A percentile compares a stretch with the other conserved stretches of the same genome.
phyloP scores from a whole-genome alignment of 2,329 filamentous ascomycete genomes.

The Apiospora pterosperma region DNA sequence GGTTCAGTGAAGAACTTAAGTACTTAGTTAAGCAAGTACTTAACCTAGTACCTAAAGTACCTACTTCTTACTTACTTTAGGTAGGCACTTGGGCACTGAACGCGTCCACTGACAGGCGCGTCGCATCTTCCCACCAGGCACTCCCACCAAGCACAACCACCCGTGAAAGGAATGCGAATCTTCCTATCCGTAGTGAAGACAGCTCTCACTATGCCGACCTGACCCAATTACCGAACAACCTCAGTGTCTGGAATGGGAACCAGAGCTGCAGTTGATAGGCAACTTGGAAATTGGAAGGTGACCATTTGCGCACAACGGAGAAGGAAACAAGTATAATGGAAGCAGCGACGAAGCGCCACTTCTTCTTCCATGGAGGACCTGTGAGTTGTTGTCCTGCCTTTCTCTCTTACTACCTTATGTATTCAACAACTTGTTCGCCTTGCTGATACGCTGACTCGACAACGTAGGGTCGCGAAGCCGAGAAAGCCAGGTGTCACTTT shows the following conservation, averaged over 20 bases:
- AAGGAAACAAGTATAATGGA: conserved; percentile 36
- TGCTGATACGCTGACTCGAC: not conserved
- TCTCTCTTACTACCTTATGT: not conserved
- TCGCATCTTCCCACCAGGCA: not conserved
- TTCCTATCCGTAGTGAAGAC: not conserved
- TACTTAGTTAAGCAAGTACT: no score
- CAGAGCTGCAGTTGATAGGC: not conserved
- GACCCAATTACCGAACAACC: not conserved
- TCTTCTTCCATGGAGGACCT: conserved; percentile 44
- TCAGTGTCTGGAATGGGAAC: not conserved
- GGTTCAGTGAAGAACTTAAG: no score
- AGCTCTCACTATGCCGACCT: not conserved
- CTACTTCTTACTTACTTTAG: no score
- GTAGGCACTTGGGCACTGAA: not conserved
- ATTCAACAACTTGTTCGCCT: not conserved
- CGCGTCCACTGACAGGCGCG: not conserved
- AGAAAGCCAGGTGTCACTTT: conserved; percentile 51
- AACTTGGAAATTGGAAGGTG: not conserved
- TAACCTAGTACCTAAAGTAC: not conserved
- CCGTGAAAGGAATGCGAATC: not conserved
- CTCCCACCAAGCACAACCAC: not conserved
- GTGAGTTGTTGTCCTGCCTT: conserved; percentile 22
- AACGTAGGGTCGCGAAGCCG: conserved; percentile 30
- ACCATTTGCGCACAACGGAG: no score
- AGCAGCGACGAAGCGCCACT: conserved; percentile 41